Evolutionary conservation across 2,329 filamentous ascomycete species (phyloP), one percentile per base, ranked within the genome.

Genomic region (Penicillium sp.): DNA sequence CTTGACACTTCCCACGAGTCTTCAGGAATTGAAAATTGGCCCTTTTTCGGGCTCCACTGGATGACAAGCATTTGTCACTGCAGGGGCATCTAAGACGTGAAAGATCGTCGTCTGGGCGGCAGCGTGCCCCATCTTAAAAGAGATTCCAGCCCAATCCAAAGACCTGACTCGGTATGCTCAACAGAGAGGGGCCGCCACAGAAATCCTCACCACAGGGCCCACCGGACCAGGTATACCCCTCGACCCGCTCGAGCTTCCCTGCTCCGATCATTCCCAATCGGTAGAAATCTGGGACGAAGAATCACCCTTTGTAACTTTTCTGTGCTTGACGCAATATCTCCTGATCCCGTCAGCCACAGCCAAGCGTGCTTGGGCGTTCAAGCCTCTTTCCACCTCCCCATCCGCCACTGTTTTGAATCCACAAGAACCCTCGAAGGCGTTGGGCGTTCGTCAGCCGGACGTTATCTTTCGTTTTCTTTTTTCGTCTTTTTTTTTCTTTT

Each of bases 1-100:
- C 43, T 35, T 50, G 29, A 52, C 21, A 8, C 9, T 19, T 39
- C n/a, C 51, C 42, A 16, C 21, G 21, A 43, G 39, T 21, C 42
- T 47, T 3, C 10, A 51, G 16, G 21, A 46, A 25, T 45, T 45
- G 27, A 42, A 25, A 35, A 37, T 23, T 31, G 21, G 43, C 33
- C 45, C 37, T 31, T 42, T 29, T 21, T 23, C 31, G 16, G 21
- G 26, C 47, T 51, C 55, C 55, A 39, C 37, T 54, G n/a, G 47
- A 58, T 50, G 55, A 58, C 50, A 57, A 53, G 55, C 55, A 58
- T 58, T 51, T 54, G 47, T 54, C 31, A 51, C 55, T 54, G 54
- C 49, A 52, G 45, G 43, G 50, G 49, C 25, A 53, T 48, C 37
- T 21, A n/a, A 46, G 33, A 46, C 42, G 50, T 23, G 21, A 52